phyloP scores from a whole-genome alignment of 2,329 filamentous ascomycete genomes.

The Cladosporium halotolerans region DNA sequence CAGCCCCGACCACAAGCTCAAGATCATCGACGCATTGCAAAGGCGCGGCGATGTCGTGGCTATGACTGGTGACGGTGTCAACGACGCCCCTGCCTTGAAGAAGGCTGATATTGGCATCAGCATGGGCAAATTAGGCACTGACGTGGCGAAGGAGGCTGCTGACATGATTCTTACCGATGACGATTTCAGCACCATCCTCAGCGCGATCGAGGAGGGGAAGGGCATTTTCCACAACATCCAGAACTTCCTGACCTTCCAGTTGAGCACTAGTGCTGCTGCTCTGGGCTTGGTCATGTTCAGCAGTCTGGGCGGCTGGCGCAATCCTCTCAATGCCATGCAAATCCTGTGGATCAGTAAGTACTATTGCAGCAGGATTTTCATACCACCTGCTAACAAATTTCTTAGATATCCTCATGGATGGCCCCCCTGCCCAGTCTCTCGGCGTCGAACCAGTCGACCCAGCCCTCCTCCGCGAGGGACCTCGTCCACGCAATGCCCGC shows the following conservation, averaged over 20 bases:
- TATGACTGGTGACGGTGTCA: conserved; percentile 98
- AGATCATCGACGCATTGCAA: conserved; percentile 88
- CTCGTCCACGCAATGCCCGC: conserved; percentile 76
- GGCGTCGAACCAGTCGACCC: conserved; percentile 93
- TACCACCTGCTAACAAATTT: conserved; percentile 22
- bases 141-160: conserved; percentile 94
- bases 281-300: conserved; percentile 86
- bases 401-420: conserved; percentile 97
- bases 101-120: conserved; percentile 96
- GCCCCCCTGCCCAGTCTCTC: conserved; percentile 91
- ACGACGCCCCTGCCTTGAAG: conserved; percentile 93
- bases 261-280: conserved; percentile 92
- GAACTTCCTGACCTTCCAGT: conserved; percentile 97
- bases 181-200: conserved; percentile 85
- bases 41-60: conserved; percentile 92
- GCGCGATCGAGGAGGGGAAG: conserved; percentile 96
- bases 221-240: conserved; percentile 99
- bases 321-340: conserved; percentile 97
- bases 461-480: conserved; percentile 86
- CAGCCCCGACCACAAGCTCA: conserved; percentile 95
- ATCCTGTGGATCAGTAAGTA: conserved; percentile 97
- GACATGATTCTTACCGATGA: conserved; percentile 90
- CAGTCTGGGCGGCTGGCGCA: conserved; percentile 87
- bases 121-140: conserved; percentile 91
- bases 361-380: conserved; percentile 10